Conservation (phyloP, 2,329 filamentous ascomycete genomes). For the Calycina marina region DNA sequence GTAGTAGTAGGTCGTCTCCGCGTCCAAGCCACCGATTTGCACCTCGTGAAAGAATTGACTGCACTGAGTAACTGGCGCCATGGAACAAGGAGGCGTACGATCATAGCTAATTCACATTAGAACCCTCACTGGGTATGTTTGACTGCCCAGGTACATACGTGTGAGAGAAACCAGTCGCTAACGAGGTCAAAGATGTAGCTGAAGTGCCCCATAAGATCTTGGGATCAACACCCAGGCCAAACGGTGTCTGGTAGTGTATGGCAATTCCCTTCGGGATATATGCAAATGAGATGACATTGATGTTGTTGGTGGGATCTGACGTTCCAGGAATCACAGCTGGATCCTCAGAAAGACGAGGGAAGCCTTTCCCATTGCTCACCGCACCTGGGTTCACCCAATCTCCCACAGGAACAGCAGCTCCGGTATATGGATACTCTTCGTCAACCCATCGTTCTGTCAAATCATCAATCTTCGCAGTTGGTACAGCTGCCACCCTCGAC, state of each 20-base stretch:
- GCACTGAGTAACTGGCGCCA: conserved; percentile 31
- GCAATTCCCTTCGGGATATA: conserved; percentile 34
- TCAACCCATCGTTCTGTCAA: too few species aligned
- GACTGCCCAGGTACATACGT: conserved; percentile 28
- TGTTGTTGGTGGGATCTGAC: conserved; percentile 32
- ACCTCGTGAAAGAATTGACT: conserved; percentile 38
- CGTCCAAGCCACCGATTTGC: conserved; percentile 26
- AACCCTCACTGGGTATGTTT: too few species aligned
- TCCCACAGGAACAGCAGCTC: conserved; percentile 32
- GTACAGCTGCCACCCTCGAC: too few species aligned
- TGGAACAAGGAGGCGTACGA: conserved; percentile 34
- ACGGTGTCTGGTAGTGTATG: conserved; percentile 38
- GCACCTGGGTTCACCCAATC: conserved; percentile 35
- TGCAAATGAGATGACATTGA: conserved; percentile 35
- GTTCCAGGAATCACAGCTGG: conserved; percentile 32
- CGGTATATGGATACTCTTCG: conserved; percentile 31
- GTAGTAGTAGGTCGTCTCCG: conserved; percentile 36
- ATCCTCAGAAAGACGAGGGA: conserved; percentile 32
- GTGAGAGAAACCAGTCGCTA: conserved; percentile 25
- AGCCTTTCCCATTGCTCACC: conserved; percentile 38
- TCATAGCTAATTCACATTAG: too few species aligned
- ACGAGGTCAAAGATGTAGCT: conserved; percentile 22
- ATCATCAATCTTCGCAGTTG: too few species aligned
- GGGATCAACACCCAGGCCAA: conserved; percentile 31
- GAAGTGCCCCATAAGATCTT: conserved; percentile 29